These are phyloP conservation scores for Mycosphaerelloides madeirae DNA, from an alignment of 2,329 filamentous ascomycete species.

Conservation along the genomic window DNA sequence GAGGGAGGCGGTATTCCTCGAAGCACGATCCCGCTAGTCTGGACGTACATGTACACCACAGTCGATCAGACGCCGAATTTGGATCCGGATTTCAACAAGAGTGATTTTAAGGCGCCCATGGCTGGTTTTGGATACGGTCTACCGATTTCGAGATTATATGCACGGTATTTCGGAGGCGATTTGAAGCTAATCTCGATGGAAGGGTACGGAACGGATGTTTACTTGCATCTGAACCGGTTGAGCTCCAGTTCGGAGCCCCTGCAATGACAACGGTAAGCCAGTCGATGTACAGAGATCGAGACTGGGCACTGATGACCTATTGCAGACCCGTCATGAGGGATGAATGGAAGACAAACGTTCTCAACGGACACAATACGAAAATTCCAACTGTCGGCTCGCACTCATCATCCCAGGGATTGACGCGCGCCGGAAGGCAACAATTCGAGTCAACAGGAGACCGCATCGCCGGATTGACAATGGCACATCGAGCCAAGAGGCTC, in stretches of 20 bases:
- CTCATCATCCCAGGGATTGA: constrained; percentile 51
- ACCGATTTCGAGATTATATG: constrained; percentile 89
- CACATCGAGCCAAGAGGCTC: constrained; percentile 56
- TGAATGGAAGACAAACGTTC: constrained; percentile 41
- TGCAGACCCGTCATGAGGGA: constrained; percentile 75
- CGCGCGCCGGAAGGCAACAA: constrained; percentile 34
- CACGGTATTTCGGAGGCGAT: constrained; percentile 94
- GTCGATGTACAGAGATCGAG: constrained; percentile 51
- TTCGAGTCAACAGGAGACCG: constrained; percentile 35
- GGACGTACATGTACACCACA: constrained; percentile 99
- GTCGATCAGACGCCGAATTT: constrained; percentile 92
- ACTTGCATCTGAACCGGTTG: constrained; percentile 92
- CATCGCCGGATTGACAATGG: constrained; percentile 43
- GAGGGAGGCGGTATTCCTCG: constrained; percentile 94
- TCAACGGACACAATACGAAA: constrained; percentile 10
- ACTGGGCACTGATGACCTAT: constrained; percentile 44
- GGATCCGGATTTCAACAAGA: constrained; percentile 97
- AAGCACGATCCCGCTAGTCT: constrained; percentile 92
- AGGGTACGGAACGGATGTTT: constrained; percentile 98
- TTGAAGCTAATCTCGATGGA: constrained; percentile 99
- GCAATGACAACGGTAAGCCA: constrained; percentile 80
- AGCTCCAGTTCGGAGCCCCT: constrained; percentile 94
- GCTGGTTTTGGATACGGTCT: constrained; percentile 97
- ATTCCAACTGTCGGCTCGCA: constrained; percentile 18
- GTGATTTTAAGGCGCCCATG: constrained; percentile 99